Base-by-base conservation (phyloP, 139 green algal species). In the Micractinium conductrix region DNA sequence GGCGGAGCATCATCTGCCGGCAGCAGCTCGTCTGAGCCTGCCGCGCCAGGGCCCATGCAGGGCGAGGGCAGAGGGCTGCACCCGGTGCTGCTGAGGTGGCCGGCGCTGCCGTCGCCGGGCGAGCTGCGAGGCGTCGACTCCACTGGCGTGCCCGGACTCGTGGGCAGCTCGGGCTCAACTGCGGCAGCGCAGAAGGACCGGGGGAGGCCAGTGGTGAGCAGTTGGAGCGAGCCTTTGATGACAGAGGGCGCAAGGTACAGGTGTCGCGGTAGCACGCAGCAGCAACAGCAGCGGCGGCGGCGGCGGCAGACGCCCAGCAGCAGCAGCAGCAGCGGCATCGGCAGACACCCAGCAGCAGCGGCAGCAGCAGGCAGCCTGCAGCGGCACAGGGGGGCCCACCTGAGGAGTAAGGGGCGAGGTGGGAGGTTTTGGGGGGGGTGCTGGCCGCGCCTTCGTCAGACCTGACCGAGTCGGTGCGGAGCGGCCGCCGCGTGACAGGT, bases 111-210 rank as follows among this genome's bases (percentile, higher is more conserved):
- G 35, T 45, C 37, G 5, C 38, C 30, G 6, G 44, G 44, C 44
- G 58, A 58, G 76, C 45, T 58, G 58, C 76, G 55, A 1, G 76
- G 38, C 38, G 35, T 26, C 26, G 40, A 42, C 22, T 79, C 80
- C 8, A 55, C 28, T 4, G 80, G 80, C 16, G 80, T 85, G 80
- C 80, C 80, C 3, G 80, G 80, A 68, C 80, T 85, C 45, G 67
- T 70, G 24, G 80, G 80, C 6, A 55, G 53, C 26, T 85, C 80
- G 37, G 68, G 40, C 1, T 37, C 9, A 58, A 22, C 26, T 37
- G 58, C 35, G 26, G 38, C 44, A 43, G 28, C 8, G 35, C 24
- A 35, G 42, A 22, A n/a, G 35, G 10, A 2, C 1, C 37, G 58
- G 0, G 28, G 37, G 6, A 42, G 37, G 38, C 38, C 44, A n/a